Evolutionary conservation across 208 protist genomes (phyloP).

Genomic region (Novymonas esmeraldas): DNA sequence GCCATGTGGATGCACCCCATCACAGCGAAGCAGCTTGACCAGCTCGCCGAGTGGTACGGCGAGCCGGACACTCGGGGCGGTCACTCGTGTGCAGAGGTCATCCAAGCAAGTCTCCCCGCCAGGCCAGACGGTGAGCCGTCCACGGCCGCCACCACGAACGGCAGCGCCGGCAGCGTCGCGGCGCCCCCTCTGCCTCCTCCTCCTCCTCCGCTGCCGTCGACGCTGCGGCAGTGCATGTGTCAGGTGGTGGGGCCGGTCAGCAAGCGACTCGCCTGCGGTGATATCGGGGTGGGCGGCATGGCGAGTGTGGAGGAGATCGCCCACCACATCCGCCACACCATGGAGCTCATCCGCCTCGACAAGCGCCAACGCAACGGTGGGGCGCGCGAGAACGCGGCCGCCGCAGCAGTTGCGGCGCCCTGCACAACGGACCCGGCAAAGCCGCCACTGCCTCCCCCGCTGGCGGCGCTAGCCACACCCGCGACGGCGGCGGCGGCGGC

Average conservation of each 20-base stretch:
- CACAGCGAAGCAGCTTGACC: slow-evolving; percentile 77
- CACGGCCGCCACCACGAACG: not conserved
- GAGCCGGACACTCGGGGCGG: not conserved
- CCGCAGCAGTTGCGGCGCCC: not conserved
- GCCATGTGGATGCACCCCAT: slow-evolving; percentile 97
- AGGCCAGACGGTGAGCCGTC: not conserved
- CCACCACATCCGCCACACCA: slow-evolving; percentile 56
- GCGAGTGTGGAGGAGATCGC: slow-evolving; percentile 83
- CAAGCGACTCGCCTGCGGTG: slow-evolving; percentile 95
- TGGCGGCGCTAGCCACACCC: too few species aligned
- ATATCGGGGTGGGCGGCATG: slow-evolving; percentile 95
- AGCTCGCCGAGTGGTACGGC: slow-evolving; percentile 65
- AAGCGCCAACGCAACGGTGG: slow-evolving; percentile 27
- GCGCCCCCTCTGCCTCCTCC: not conserved
- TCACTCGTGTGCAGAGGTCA: not conserved
- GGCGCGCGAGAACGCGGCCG: slow-evolving; percentile 1
- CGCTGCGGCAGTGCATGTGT: slow-evolving; percentile 59
- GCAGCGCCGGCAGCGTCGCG: not conserved
- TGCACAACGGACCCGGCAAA: not conserved
- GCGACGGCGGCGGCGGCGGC: too few species aligned
- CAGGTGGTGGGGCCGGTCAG: slow-evolving; percentile 90
- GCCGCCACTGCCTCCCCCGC: not conserved
- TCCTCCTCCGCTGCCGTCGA: slow-evolving; percentile 23
- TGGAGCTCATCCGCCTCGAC: slow-evolving; percentile 61
- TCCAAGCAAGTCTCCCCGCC: not conserved